These are phyloP conservation scores for Trichaptum fuscoviolaceum DNA, from an alignment of 768 basidiomycete species.

Conservation along the genomic window DNA sequence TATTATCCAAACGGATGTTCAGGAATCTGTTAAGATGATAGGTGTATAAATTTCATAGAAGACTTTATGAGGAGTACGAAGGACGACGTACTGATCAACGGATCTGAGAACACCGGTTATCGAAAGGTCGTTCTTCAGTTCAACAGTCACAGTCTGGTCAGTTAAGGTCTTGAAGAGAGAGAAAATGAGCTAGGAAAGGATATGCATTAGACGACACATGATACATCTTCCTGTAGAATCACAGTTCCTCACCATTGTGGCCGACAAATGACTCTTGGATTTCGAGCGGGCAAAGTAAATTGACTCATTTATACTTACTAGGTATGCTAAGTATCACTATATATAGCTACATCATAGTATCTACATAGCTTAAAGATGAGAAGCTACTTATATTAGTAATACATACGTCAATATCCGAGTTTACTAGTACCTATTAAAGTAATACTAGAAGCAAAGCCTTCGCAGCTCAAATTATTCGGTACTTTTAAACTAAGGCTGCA, in stretches of 20 bases:
- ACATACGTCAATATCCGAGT: no score
- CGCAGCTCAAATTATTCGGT: no score
- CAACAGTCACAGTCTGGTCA: conserved; percentile 93
- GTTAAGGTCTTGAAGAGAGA: conserved; percentile 99
- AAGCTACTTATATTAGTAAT: no score
- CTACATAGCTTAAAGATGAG: no score
- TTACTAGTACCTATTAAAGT: no score
- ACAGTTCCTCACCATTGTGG: not conserved
- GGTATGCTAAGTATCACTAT: no score
- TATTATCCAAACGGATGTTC: conserved; percentile 94
- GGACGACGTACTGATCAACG: conserved; percentile 76
- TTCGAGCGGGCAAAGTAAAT: no score
- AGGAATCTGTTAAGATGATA: conserved; percentile 56
- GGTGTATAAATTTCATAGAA: not conserved
- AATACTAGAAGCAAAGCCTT: no score
- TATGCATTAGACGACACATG: not conserved
- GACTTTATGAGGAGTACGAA: not conserved
- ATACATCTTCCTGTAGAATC: not conserved
- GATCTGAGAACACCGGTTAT: conserved; percentile 95
- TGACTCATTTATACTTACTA: no score
- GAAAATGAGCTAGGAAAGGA: conserved; percentile 66
- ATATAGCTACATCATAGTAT: no score
- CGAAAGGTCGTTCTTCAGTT: conserved; percentile 97
- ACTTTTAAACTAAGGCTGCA: no score
- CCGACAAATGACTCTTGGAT: no score